A percentile compares a stretch with the other conserved stretches of the same genome.
Conservation (phyloP, 1,284 basidiomycete species). For the Athelia sp. region DNA sequence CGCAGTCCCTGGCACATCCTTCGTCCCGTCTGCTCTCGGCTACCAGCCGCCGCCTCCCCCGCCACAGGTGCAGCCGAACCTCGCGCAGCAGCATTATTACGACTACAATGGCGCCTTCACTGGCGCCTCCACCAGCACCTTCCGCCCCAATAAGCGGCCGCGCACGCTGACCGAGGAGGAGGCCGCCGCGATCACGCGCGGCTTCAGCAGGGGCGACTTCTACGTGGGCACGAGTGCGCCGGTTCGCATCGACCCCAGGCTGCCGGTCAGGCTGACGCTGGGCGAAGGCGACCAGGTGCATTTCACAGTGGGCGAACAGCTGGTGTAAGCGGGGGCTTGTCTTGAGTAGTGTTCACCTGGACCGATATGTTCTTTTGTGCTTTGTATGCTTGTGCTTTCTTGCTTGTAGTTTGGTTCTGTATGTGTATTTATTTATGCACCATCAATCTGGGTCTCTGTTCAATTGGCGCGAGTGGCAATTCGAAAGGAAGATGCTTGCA, state of each 20-base stretch:
- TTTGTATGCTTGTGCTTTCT: neutral
- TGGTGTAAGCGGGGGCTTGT: constrained; percentile 33
- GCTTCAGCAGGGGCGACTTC: constrained; percentile 73
- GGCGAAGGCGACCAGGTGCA: constrained; percentile 78
- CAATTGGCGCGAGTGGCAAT: no score
- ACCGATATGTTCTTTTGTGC: neutral
- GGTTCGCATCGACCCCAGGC: constrained; percentile 70
- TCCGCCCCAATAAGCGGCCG: constrained; percentile 69
- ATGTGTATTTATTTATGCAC: no score
- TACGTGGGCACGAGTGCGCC: constrained; percentile 73
- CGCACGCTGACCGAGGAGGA: constrained; percentile 75
- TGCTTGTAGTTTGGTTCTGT: no score
- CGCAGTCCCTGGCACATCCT: constrained; percentile 24
- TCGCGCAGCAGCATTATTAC: constrained; percentile 68
- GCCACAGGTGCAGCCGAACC: constrained; percentile 33
- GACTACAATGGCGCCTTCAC: constrained; percentile 68
- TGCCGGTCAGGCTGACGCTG: constrained; percentile 68
- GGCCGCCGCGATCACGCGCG: constrained; percentile 72
- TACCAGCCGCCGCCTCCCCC: constrained; percentile 4
- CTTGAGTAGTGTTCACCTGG: no score
- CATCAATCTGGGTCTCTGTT: no score
- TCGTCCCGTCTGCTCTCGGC: constrained; percentile 35
- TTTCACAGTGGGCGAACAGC: constrained; percentile 66
- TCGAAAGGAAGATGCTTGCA: no score
- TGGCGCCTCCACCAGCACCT: constrained; percentile 62